phyloP scores from a whole-genome alignment of 129 eudicot genomes.

The Solidago caesia region DNA sequence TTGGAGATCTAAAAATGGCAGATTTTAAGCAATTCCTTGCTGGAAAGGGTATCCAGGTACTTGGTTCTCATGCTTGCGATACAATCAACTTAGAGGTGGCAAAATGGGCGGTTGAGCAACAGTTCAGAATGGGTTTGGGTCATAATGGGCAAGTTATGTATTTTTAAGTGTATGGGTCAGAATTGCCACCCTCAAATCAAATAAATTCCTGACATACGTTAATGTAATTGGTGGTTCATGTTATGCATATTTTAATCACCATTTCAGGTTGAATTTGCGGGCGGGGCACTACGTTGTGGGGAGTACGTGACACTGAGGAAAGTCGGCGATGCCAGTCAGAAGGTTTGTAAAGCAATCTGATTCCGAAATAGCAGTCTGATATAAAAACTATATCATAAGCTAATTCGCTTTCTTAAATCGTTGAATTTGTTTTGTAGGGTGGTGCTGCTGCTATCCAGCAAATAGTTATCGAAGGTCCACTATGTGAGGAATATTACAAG shows the following conservation, averaged over 20 bases:
- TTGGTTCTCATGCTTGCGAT: conserved; percentile 4
- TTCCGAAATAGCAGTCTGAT: not conserved
- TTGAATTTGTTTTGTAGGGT: conserved; percentile 49
- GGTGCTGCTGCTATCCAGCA: conserved; percentile 83
- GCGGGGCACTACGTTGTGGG: conserved; percentile 97
- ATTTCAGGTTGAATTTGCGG: conserved; percentile 91
- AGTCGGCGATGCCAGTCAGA: conserved; percentile 89
- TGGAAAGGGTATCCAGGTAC: conserved; percentile 80
- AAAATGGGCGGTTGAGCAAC: not conserved
- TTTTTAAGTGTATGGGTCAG: not conserved
- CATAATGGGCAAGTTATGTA: not conserved
- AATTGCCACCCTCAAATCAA: not conserved
- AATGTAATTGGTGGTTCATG: not conserved
- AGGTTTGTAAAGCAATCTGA: conserved; percentile 46
- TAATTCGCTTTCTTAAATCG: conserved; percentile 1
- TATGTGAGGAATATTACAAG: conserved; percentile 86
- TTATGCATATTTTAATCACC: not conserved
- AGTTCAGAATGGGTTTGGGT: not conserved
- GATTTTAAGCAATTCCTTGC: conserved; percentile 96
- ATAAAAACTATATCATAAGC: not conserved
- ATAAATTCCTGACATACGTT: not conserved
- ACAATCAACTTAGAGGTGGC: conserved; percentile 1
- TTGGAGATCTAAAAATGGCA: conserved; percentile 96
- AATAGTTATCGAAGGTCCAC: conserved; percentile 90
- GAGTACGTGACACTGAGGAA: conserved; percentile 87